Percentiles rank a stretch among this genome's conserved stretches.
Conservation (phyloP, 2,329 filamentous ascomycete genomes). For the Calonectria ilicicola region DNA sequence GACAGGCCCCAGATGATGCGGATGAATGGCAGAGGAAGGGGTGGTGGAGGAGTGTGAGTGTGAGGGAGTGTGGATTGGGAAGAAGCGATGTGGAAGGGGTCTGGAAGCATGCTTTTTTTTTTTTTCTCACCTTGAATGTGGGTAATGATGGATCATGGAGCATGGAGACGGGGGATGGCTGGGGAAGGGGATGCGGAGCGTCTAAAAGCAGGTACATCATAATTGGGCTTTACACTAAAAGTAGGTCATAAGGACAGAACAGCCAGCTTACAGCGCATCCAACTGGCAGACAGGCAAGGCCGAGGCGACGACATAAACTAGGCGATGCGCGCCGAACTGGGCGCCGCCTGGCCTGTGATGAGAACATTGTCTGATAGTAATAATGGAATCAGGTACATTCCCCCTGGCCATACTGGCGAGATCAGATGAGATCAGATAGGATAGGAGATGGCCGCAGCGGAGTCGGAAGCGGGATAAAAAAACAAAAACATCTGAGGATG, state of each 20-base stretch:
- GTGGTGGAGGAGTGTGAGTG: not conserved
- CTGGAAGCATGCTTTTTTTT: constrained; percentile 32
- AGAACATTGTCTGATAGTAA: not conserved
- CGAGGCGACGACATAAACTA: not conserved
- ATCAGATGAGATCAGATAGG: constrained; percentile 41
- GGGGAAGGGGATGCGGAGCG: constrained; percentile 19
- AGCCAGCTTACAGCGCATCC: not conserved
- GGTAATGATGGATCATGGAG: constrained; percentile 21
- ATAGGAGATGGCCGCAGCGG: constrained; percentile 16
- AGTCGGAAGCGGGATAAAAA: not conserved
- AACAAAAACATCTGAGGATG: constrained; percentile 5
- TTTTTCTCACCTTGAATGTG: constrained; percentile 26
- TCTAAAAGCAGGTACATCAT: constrained; percentile 20
- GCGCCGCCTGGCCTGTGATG: not conserved
- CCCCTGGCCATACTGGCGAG: not conserved
- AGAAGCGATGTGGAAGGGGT: constrained; percentile 30
- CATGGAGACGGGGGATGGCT: constrained; percentile 17
- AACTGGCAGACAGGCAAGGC: not conserved
- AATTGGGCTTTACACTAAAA: not conserved
- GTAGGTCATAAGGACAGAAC: not conserved
- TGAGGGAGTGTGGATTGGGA: constrained; percentile 5
- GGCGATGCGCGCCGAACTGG: not conserved
- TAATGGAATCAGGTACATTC: not conserved
- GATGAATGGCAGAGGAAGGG: constrained; percentile 23
- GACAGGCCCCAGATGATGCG: constrained; percentile 24